Conservation (phyloP, 805 yeast species). For the Kurtzmaniella fragi region DNA sequence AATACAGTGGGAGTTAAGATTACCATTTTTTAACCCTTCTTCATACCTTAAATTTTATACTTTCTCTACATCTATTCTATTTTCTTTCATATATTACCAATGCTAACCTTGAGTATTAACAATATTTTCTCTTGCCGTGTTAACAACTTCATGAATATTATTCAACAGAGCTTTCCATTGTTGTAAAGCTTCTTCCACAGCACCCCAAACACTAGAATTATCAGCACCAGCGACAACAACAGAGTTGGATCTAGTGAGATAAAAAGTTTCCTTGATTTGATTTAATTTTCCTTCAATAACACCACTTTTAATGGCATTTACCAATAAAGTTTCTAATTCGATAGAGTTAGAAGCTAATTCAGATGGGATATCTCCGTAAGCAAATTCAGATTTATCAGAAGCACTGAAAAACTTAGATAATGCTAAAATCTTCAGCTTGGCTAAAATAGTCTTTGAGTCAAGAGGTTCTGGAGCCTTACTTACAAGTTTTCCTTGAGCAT, state of each 20-base stretch:
- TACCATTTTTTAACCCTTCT: no score
- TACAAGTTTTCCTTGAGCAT: slow-evolving; percentile 29
- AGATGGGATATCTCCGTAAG: slow-evolving; percentile 32
- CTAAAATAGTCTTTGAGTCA: slow-evolving; percentile 20
- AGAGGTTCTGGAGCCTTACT: slow-evolving; percentile 14
- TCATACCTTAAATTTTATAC: no score
- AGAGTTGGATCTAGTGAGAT: slow-evolving; percentile 36
- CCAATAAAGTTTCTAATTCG: slow-evolving; percentile 35
- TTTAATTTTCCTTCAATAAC: slow-evolving; percentile 42
- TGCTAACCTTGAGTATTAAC: slow-evolving; percentile 18
- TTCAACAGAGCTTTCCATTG: slow-evolving; percentile 38
- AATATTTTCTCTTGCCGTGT: slow-evolving; percentile 38
- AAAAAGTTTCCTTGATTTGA: slow-evolving; percentile 36
- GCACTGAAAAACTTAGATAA: slow-evolving; percentile 34
- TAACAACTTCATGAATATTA: slow-evolving; percentile 37
- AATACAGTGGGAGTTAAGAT: no score
- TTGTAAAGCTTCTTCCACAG: slow-evolving; percentile 27
- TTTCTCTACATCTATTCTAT: no score
- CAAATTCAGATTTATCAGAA: slow-evolving; percentile 21
- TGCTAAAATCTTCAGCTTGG: slow-evolving; percentile 36
- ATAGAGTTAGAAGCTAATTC: slow-evolving; percentile 20
- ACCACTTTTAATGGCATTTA: slow-evolving; percentile 39
- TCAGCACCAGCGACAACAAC: slow-evolving; percentile 35
- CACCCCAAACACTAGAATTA: slow-evolving; percentile 31
- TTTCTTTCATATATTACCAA: slow-evolving; percentile 6